phyloP scores from a whole-genome alignment of 1,284 basidiomycete genomes.

The Trichosporon asahii region DNA sequence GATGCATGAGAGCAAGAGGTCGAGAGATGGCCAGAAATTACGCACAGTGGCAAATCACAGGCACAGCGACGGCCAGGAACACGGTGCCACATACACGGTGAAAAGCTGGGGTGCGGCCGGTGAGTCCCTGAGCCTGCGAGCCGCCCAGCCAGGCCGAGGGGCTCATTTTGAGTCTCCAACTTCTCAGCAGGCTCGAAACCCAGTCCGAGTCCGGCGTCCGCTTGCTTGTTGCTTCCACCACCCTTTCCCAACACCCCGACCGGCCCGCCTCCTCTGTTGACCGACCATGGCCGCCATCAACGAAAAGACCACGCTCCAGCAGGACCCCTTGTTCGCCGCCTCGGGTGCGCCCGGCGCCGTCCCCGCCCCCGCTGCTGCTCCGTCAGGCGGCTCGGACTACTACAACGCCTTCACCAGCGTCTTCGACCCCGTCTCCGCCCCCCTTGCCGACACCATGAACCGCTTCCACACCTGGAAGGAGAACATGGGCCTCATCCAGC shows the following conservation, averaged over 20 bases:
- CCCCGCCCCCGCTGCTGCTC: neutral
- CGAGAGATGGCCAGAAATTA: too few relatives aligned
- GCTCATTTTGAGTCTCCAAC: constrained; percentile 9
- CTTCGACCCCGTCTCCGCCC: constrained; percentile 50
- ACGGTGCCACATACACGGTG: constrained; percentile 10
- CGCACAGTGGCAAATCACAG: constrained; percentile 10
- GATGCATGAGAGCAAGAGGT: neutral
- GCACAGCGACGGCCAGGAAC: neutral
- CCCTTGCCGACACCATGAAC: constrained; percentile 64
- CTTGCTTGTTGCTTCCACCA: neutral
- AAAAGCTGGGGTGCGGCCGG: constrained; percentile 1
- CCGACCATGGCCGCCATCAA: constrained; percentile 19
- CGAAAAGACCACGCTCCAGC: constrained; percentile 12
- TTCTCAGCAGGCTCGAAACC: neutral
- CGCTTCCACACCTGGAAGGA: constrained; percentile 75
- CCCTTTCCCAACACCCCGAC: too few relatives aligned
- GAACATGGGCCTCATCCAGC: constrained; percentile 74
- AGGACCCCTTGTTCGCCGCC: neutral
- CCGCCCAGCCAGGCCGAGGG: neutral
- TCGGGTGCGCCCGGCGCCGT: neutral
- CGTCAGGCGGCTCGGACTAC: constrained; percentile 1
- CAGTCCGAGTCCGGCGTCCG: neutral
- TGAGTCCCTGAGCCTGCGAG: neutral
- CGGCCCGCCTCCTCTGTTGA: neutral
- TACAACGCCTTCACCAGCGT: constrained; percentile 38